These are phyloP conservation scores for Corymbia calophylla DNA, from an alignment of 441 rosid species.

Conservation along the genomic window DNA sequence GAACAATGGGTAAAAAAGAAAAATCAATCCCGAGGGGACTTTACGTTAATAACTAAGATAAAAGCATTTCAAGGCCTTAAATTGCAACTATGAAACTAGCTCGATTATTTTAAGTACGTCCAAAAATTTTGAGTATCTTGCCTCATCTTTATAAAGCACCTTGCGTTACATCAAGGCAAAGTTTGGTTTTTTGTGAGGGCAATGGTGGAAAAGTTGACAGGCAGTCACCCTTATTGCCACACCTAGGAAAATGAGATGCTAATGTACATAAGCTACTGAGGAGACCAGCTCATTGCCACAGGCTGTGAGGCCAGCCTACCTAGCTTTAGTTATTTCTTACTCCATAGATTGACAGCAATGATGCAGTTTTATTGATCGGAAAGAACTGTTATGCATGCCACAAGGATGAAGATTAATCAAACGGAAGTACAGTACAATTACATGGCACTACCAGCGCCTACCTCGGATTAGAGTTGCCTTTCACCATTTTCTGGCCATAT, in stretches of 20 bases:
- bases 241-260: not conserved
- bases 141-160: not conserved
- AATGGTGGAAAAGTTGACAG: not conserved
- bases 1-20: not conserved
- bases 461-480: slow-evolving; percentile 98
- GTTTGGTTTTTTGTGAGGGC: not conserved
- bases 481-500: slow-evolving; percentile 94
- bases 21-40: not conserved
- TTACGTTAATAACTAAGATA: not conserved
- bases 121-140: not conserved
- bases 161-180: not conserved
- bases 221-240: not conserved
- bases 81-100: not conserved
- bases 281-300: not conserved
- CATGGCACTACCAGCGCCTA: slow-evolving; percentile 1
- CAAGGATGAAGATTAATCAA: not conserved
- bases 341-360: not conserved
- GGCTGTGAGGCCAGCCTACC: not conserved
- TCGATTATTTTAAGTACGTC: not conserved
- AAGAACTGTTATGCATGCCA: not conserved
- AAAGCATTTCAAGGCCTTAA: not conserved
- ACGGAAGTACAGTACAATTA: not conserved
- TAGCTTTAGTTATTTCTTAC: not conserved
- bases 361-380: not conserved
- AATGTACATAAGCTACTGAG: not conserved